A percentile compares a stretch with the other conserved stretches of the same genome.
Evolutionary conservation across 768 basidiomycete species (phyloP).

Genomic region (Amanita pallidorosea): DNA sequence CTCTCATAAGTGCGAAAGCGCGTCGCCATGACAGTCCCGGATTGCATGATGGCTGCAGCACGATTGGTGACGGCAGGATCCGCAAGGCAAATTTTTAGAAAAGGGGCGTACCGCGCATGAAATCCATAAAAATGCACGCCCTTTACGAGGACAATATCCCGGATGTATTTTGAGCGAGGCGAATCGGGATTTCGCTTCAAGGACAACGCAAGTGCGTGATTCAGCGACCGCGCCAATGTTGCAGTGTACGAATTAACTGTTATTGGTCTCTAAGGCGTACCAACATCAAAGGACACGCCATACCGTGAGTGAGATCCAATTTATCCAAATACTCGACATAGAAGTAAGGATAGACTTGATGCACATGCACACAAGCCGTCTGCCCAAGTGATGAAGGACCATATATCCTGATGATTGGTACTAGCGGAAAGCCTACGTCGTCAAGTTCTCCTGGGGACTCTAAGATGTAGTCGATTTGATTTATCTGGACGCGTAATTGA

Average conservation of each 20-base stretch:
- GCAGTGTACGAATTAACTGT: constrained; percentile 66
- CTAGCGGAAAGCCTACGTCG: constrained; percentile 45
- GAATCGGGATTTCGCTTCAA: constrained; percentile 62
- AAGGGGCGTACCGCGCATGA: constrained; percentile 73
- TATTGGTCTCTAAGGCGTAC: constrained; percentile 1
- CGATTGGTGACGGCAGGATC: constrained; percentile 65
- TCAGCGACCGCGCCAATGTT: constrained; percentile 63
- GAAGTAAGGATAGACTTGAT: constrained; percentile 92
- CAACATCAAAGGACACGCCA: constrained; percentile 6
- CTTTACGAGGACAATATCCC: constrained; percentile 78
- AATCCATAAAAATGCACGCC: constrained; percentile 97
- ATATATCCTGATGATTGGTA: constrained; percentile 81
- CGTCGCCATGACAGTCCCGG: constrained; percentile 73
- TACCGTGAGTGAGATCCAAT: constrained; percentile 55
- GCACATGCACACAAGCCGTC: constrained; percentile 81
- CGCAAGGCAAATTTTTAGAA: constrained; percentile 73
- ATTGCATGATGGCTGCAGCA: constrained; percentile 65
- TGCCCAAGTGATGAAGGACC: constrained; percentile 70
- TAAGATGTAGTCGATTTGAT: constrained; percentile 57
- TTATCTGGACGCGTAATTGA: constrained; percentile 32
- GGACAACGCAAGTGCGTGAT: constrained; percentile 78
- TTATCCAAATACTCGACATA: constrained; percentile 73
- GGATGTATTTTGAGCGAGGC: constrained; percentile 48
- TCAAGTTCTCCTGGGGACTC: constrained; percentile 53
- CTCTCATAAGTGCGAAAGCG: constrained; percentile 79